These are phyloP conservation scores for Tylopilus plumbeoviolaceoides DNA, from an alignment of 768 basidiomycete species.

Conservation along the genomic window DNA sequence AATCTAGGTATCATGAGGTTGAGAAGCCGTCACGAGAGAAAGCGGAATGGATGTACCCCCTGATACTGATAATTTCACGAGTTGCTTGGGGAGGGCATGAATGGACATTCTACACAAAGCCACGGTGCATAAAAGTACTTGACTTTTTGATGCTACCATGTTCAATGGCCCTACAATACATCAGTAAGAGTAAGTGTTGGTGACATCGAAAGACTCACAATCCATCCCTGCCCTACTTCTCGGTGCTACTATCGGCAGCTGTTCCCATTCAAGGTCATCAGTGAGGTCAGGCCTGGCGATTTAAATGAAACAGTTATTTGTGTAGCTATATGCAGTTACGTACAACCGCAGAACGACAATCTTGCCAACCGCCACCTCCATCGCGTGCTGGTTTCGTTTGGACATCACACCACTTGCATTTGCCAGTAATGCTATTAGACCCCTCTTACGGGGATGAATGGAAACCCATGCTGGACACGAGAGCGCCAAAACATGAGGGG, in stretches of 20 bases:
- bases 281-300: conserved; percentile 47
- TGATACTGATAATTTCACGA: conserved; percentile 5
- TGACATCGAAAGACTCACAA: conserved; percentile 34
- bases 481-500: conserved; percentile 44
- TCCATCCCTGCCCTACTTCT: conserved; percentile 43
- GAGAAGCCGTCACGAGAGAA: neutral
- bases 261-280: conserved; percentile 50
- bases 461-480: conserved; percentile 34
- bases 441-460: conserved; percentile 27
- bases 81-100: conserved; percentile 41
- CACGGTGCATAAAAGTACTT: conserved; percentile 49
- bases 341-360: conserved; percentile 54
- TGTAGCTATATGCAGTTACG: neutral
- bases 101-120: conserved; percentile 44
- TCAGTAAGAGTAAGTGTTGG: neutral
- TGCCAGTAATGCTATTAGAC: conserved; percentile 46
- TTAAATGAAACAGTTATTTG: neutral
- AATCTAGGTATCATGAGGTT: conserved; percentile 26
- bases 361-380: conserved; percentile 44
- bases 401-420: conserved; percentile 43
- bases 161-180: conserved; percentile 50
- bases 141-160: conserved; percentile 56
- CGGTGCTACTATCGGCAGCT: conserved; percentile 42
- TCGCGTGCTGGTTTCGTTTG: conserved; percentile 28
- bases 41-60: conserved; percentile 14